Evolutionary conservation across 371 early-diverging fungal genomes (phyloP).

Genomic region (Lichtheimia ornata): DNA sequence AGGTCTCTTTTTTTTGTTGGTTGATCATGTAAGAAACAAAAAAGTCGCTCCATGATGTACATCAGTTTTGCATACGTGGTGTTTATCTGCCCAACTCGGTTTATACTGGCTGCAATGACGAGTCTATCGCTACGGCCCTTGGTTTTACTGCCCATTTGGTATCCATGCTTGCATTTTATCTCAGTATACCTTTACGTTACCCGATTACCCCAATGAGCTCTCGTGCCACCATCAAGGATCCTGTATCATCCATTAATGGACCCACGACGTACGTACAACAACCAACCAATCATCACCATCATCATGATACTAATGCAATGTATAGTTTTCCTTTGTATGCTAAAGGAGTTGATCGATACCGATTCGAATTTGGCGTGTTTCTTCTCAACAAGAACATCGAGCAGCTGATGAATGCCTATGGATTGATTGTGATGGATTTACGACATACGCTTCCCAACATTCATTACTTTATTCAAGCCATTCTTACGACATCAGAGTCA

Average conservation of each 20-base stretch:
- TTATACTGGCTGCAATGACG: slow-evolving; percentile 64
- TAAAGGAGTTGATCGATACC: slow-evolving; percentile 68
- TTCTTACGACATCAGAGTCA: slow-evolving; percentile 56
- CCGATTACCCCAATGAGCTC: slow-evolving; percentile 80
- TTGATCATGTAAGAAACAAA: slow-evolving; percentile 39
- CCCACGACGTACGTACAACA: slow-evolving; percentile 51
- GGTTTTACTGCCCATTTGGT: slow-evolving; percentile 77
- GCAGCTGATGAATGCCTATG: slow-evolving; percentile 81
- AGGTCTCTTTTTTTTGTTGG: slow-evolving; percentile 15
- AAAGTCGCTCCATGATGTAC: slow-evolving; percentile 53
- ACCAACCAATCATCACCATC: no score
- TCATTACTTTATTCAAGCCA: slow-evolving; percentile 62
- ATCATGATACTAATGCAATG: background rate
- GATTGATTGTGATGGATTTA: slow-evolving; percentile 71
- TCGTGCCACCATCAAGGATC: slow-evolving; percentile 70
- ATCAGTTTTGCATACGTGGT: slow-evolving; percentile 64
- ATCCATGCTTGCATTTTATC: slow-evolving; percentile 71
- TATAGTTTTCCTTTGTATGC: slow-evolving; percentile 76
- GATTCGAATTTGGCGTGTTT: slow-evolving; percentile 86
- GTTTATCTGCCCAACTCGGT: slow-evolving; percentile 68
- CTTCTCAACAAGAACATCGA: slow-evolving; percentile 85
- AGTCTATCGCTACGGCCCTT: slow-evolving; percentile 71
- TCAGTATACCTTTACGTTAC: slow-evolving; percentile 75
- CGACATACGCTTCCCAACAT: slow-evolving; percentile 81
- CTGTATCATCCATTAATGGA: slow-evolving; percentile 58